Evolutionary conservation across 768 basidiomycete genomes (phyloP), one percentile per base, ranked within the genome.

Genomic region (Macrolepiota dolichaula): DNA sequence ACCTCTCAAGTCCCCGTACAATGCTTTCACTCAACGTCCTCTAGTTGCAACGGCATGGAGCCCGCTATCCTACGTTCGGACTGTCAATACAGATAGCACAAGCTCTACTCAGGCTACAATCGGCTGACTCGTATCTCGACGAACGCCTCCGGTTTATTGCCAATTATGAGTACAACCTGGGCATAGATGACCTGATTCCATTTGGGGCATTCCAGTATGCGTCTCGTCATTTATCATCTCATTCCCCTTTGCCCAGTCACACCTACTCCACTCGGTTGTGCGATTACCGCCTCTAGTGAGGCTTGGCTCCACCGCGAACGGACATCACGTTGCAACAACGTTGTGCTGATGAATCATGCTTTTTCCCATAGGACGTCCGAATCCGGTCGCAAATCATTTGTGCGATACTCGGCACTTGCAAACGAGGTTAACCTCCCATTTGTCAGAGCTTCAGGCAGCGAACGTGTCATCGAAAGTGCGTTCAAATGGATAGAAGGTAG

Each of bases 11-110:
- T 38, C 13, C 13, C 36, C 24, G 19, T 12, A 13, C 47, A 22
- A 29, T 55, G 27, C 59, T n/a, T 47, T 2, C 49, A 12, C 25
- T 50, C 22, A 38, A 49, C 17, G 17, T 54, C 19, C 35, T 53
- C 46, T 59, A 93, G 91, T 75, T 95, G 9, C 88, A 93, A 72
- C 79, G 92, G 11, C 92, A 95, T 67, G 92, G 91, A 2, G 85
- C 90, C 0, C 84, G 92, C 35, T 93, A 79, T 66, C 92, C 92
- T 0, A 93, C 91, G 0, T 64, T 68, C 0, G 76, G 78, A 1
- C 79, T 82, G 11, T 69, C 78, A 1, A 64, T 67, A 10, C 58
- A 63, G 29, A 89, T 89, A 9, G 63, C 71, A 17, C 62, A 68
- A 3, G 79, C 87, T 0, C 66, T 94, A 9, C 61, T 68, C 5